Conservation (phyloP, 495 filamentous ascomycete genomes). For the Neurospora intermedia region DNA sequence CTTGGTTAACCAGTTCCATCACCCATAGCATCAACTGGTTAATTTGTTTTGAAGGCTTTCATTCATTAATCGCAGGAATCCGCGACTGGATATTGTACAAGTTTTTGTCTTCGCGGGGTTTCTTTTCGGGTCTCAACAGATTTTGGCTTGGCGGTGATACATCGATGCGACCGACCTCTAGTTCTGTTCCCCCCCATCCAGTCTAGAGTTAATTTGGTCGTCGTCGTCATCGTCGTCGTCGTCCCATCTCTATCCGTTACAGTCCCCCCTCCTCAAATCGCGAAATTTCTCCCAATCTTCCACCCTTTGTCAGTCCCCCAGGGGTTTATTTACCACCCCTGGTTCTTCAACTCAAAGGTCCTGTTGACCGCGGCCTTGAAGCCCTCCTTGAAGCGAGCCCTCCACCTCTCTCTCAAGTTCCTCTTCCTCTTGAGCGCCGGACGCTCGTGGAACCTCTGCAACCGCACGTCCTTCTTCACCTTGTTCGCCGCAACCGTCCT, state of each 20-base stretch:
- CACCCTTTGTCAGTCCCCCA: not conserved
- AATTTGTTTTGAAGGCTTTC: not conserved
- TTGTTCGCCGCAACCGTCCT: constrained; percentile 35
- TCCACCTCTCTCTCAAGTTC: constrained; percentile 54
- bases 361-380: constrained; percentile 49
- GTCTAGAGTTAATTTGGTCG: not conserved
- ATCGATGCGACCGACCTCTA: not conserved
- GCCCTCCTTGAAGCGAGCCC: constrained; percentile 50
- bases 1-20: not conserved
- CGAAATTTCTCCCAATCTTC: not conserved
- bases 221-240: not conserved
- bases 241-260: not conserved
- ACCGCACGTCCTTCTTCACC: constrained; percentile 35
- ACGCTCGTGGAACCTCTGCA: constrained; percentile 60
- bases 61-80: not conserved
- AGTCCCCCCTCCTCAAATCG: not conserved
- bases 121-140: not conserved
- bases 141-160: not conserved
- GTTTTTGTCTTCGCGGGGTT: not conserved
- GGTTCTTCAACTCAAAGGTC: constrained; percentile 54
- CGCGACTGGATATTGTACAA: not conserved
- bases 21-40: not conserved
- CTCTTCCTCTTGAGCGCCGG: constrained; percentile 66
- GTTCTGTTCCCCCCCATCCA: not conserved
- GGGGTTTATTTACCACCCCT: constrained; percentile 53